Percentiles rank a stretch among this genome's conserved stretches.
These are phyloP conservation scores for Chaetomium sp. DNA, from an alignment of 2,329 filamentous ascomycete genomes.

Conservation along the genomic window DNA sequence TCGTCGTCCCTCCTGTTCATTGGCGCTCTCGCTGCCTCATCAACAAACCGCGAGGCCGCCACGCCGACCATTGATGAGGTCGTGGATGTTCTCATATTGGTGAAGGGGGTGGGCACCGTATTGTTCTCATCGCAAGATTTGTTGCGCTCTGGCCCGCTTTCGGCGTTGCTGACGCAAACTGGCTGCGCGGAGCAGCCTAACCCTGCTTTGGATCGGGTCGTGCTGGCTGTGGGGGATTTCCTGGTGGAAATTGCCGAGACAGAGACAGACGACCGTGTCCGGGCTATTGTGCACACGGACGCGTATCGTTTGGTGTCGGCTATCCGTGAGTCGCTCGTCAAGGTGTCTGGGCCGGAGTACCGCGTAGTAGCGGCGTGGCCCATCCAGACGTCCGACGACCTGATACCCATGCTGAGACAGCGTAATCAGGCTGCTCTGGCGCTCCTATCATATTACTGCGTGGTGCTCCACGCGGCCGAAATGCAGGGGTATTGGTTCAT, in stretches of 20 bases:
- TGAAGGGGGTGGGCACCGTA: constrained; percentile 21
- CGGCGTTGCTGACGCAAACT: constrained; percentile 12
- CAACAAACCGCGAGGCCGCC: not conserved
- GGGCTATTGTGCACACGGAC: constrained; percentile 13
- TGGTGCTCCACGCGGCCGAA: constrained; percentile 18
- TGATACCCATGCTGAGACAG: constrained; percentile 15
- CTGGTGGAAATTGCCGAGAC: constrained; percentile 1
- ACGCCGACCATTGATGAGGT: constrained; percentile 16
- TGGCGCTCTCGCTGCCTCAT: constrained; percentile 15
- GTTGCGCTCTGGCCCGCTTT: constrained; percentile 15
- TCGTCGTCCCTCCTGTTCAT: constrained; percentile 21
- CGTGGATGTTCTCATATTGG: constrained; percentile 18
- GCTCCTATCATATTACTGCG: constrained; percentile 20
- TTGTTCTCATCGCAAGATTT: constrained; percentile 13
- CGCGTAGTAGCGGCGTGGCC: constrained; percentile 20
- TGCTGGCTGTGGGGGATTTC: constrained; percentile 11
- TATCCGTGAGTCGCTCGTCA: constrained; percentile 10
- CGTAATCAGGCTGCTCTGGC: constrained; percentile 20
- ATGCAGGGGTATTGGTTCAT: constrained; percentile 20
- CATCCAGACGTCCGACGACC: constrained; percentile 15
- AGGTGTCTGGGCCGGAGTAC: constrained; percentile 14
- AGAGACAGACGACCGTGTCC: constrained; percentile 3
- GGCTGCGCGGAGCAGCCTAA: not conserved
- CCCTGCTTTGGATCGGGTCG: constrained; percentile 11
- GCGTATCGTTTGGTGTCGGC: constrained; percentile 1